These are phyloP conservation scores for Nakaseomyces nivariensis DNA, from an alignment of 1,139 yeast genomes.

Conservation along the genomic window DNA sequence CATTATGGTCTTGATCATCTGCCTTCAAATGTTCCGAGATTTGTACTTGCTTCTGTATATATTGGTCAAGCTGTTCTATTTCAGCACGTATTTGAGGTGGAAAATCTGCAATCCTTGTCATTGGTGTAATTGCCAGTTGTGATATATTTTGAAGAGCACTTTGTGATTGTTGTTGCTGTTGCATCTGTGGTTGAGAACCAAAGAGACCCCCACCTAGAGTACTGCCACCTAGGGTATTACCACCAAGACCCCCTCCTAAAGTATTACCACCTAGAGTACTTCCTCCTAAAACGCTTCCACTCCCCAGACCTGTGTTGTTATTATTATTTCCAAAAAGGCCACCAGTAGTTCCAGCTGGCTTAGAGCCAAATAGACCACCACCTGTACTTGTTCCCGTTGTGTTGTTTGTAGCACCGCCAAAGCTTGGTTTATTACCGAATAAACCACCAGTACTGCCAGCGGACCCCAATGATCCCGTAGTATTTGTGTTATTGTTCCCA, in stretches of 20 bases:
- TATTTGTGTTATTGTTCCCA: conserved; percentile 20
- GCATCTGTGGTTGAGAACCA: conserved; percentile 13
- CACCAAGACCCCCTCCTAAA: conserved; percentile 8
- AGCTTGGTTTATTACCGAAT: conserved; percentile 30
- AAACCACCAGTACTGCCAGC: conserved; percentile 20
- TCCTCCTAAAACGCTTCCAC: background rate
- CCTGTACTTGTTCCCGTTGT: conserved; percentile 10
- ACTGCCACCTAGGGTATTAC: background rate
- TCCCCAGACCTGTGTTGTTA: background rate
- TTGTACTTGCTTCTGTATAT: conserved; percentile 73
- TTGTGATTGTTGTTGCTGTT: conserved; percentile 31
- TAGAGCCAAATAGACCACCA: conserved; percentile 24
- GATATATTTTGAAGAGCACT: conserved; percentile 26
- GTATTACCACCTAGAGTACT: conserved; percentile 29
- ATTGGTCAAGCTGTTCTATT: conserved; percentile 71
- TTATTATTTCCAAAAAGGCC: background rate
- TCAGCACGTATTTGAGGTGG: conserved; percentile 69
- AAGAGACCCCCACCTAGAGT: conserved; percentile 26
- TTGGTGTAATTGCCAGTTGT: conserved; percentile 57
- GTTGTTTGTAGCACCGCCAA: conserved; percentile 3
- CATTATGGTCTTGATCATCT: conserved; percentile 54
- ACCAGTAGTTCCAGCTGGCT: conserved; percentile 13
- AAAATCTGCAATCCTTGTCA: conserved; percentile 80
- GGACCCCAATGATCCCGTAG: conserved; percentile 9
- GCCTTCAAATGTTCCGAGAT: conserved; percentile 70